Base-by-base conservation (phyloP, 2,329 filamentous ascomycete genomes). In the Purpureocillium lavendulum region DNA sequence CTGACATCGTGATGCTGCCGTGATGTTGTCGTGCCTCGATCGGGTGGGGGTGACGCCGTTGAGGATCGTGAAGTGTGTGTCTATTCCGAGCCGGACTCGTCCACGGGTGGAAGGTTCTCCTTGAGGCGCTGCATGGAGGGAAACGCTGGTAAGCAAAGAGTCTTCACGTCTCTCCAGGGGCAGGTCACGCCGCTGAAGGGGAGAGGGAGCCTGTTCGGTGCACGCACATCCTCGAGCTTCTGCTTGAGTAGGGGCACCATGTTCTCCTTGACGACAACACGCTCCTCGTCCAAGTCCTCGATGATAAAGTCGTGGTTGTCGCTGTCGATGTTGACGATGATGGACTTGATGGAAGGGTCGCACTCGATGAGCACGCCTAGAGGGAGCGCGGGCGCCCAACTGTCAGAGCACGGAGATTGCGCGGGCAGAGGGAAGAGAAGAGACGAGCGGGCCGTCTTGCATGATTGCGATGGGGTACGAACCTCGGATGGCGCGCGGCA, bases 281-380 rank as follows among this genome's bases (percentile, higher is more conserved):
- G 80, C 56, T 84, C 75, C 43, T 89, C 84, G 61, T 89, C 84
- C 2, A 89, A 73, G 46, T 88, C 83, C 52, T 88, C 83, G 45
- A 88, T 84, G 54, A 90, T 84, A 58, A 79, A 86, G 47, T 82
- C 78, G 60, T 88, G 79, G 49, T 73, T 71, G 41, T 76, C 69
- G 51, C 69, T 75, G 61, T 90, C 82, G 49, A 90, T 84, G 53
- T 80, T 84, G 50, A 85, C 70, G 54, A 90, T 82, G 67, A 89
- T 87, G 46, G 85, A 84, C 63, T 88, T 89, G 71, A 90, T 88
- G 33, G 83, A 86, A n/a, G 85, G 82, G 57, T 90, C 85, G 62
- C 83, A 87, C 61, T 87, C 78, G 61, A 90, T 79, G 47, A 90
- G 73, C 21, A 86, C 80, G 45, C 84, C 84, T 77, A 41, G 9